Percentiles rank a stretch among this genome's conserved stretches.
Evolutionary conservation across 805 yeast species (phyloP).

Genomic region (Candida maesae): DNA sequence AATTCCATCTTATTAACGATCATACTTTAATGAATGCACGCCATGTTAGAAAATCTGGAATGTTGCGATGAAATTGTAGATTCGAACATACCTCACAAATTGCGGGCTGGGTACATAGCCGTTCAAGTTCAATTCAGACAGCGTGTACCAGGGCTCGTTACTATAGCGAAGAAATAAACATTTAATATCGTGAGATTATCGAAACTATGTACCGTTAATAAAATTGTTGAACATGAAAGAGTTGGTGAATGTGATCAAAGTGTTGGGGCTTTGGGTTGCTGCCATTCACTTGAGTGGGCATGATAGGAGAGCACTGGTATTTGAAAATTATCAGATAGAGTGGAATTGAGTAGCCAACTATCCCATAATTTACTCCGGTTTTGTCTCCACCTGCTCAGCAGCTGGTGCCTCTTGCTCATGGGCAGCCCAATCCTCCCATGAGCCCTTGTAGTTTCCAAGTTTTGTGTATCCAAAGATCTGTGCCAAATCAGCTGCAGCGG

Average conservation of each 20-base stretch:
- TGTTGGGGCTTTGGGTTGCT: neutral
- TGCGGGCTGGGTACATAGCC: too few species aligned
- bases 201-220: neutral
- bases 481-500: constrained; percentile 90
- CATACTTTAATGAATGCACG: neutral
- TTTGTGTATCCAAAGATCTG: constrained; percentile 81
- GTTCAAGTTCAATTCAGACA: too few species aligned
- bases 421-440: constrained; percentile 78
- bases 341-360: too few species aligned
- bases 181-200: neutral
- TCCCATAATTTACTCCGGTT: constrained; percentile 1
- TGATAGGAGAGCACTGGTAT: too few species aligned
- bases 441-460: constrained; percentile 83
- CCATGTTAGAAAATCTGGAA: too few species aligned
- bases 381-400: constrained; percentile 6
- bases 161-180: neutral
- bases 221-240: neutral
- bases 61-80: too few species aligned
- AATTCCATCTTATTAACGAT: neutral
- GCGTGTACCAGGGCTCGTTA: too few species aligned
- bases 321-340: too few species aligned
- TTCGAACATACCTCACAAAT: too few species aligned
- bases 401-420: constrained; percentile 33
- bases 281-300: too few species aligned
- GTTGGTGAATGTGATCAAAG: neutral